These are phyloP conservation scores for Ramalina intermedia DNA, from an alignment of 495 filamentous ascomycete genomes.

Conservation along the genomic window DNA sequence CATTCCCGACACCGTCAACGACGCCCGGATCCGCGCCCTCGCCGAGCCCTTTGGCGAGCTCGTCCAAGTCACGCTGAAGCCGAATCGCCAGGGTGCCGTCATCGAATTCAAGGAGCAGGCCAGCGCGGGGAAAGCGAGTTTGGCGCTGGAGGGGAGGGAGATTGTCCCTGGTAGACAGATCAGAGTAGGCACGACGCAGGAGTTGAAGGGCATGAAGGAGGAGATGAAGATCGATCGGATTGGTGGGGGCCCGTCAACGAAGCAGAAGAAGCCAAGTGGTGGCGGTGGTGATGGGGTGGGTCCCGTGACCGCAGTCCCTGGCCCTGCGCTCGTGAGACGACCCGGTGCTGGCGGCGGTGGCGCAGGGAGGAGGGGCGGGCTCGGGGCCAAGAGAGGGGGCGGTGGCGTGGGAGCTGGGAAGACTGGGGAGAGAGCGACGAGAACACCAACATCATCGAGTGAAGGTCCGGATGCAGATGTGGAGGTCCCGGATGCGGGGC, in stretches of 20 bases:
- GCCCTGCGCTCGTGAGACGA: slow-evolving; percentile 39
- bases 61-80: slow-evolving; percentile 43
- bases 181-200: slow-evolving; percentile 49
- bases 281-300: no score
- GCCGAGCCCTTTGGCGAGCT: slow-evolving; percentile 44
- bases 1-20: slow-evolving; percentile 51
- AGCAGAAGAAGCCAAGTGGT: background rate
- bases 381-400: slow-evolving; percentile 40
- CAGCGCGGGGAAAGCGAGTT: slow-evolving; percentile 56
- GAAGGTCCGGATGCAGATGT: background rate
- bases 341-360: slow-evolving; percentile 38
- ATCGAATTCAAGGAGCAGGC: slow-evolving; percentile 62
- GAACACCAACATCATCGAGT: background rate
- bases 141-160: slow-evolving; percentile 59
- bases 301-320: slow-evolving; percentile 30
- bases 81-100: slow-evolving; percentile 74
- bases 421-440: slow-evolving; percentile 18
- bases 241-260: slow-evolving; percentile 5
- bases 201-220: slow-evolving; percentile 48
- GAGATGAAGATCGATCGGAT: slow-evolving; percentile 40
- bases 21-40: slow-evolving; percentile 43
- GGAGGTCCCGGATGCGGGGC: slow-evolving; percentile 8
- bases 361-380: slow-evolving; percentile 38
- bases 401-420: slow-evolving; percentile 16
- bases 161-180: slow-evolving; percentile 50